These are phyloP conservation scores for Emergomyces pasteurianus DNA, from an alignment of 2,329 filamentous ascomycete genomes.

Conservation along the genomic window DNA sequence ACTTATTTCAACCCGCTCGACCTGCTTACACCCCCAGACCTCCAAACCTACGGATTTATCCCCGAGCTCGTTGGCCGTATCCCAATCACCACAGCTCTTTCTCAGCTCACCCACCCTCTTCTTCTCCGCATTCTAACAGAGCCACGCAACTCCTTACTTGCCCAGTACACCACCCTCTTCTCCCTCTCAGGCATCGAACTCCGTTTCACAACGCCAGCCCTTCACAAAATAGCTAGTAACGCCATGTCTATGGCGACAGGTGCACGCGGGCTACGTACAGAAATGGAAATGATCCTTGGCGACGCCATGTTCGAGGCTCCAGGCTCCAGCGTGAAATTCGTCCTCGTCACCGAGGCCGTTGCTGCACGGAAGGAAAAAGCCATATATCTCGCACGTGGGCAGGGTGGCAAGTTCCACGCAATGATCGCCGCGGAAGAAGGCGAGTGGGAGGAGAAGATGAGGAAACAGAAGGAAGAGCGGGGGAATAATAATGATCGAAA, in stretches of 20 bases:
- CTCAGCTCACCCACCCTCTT: conserved; percentile 54
- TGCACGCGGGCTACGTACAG: conserved; percentile 64
- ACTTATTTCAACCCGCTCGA: conserved; percentile 50
- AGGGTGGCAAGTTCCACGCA: conserved; percentile 39
- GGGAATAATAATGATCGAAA: conserved; percentile 14
- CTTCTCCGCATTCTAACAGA: conserved; percentile 85
- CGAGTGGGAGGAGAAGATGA: conserved; percentile 35
- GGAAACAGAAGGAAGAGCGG: conserved; percentile 21
- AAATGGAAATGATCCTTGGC: conserved; percentile 65
- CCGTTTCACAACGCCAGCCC: conserved; percentile 67
- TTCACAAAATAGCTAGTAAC: conserved; percentile 70
- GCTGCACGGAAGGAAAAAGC: conserved; percentile 49
- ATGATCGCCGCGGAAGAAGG: conserved; percentile 41
- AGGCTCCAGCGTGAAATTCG: conserved; percentile 52
- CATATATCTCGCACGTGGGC: conserved; percentile 40
- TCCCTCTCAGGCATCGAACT: conserved; percentile 65
- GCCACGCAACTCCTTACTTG: conserved; percentile 74
- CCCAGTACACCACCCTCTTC: conserved; percentile 83
- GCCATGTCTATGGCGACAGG: conserved; percentile 61
- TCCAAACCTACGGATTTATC: conserved; percentile 82
- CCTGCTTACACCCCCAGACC: conserved; percentile 59
- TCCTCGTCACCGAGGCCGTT: conserved; percentile 59
- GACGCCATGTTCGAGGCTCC: conserved; percentile 76
- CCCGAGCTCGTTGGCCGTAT: conserved; percentile 93
- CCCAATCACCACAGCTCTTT: conserved; percentile 77